phyloP scores from a whole-genome alignment of 1,139 yeast genomes.

The Casaregolazyma suthepensis region DNA sequence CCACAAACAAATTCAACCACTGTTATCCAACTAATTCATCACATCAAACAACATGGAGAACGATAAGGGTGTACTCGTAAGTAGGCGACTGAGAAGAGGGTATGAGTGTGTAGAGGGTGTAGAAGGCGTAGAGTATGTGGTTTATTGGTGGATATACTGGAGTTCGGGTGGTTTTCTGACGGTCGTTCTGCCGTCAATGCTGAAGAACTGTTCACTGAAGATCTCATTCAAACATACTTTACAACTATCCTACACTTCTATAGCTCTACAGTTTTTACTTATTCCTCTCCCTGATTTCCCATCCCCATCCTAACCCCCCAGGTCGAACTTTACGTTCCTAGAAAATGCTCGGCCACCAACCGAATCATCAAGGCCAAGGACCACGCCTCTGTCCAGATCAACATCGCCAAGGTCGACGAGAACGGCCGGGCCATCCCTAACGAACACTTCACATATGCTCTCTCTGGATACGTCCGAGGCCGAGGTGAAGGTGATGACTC shows the following conservation, averaged over 20 bases:
- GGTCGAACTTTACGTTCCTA: constrained; percentile 99
- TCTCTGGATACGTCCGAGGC: constrained; percentile 89
- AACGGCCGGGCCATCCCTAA: constrained; percentile 95
- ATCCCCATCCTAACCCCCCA: constrained; percentile 25
- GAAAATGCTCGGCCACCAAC: constrained; percentile 99
- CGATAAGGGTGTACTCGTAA: constrained; percentile 99
- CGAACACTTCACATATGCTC: constrained; percentile 90
- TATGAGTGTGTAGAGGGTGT: background rate
- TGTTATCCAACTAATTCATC: constrained; percentile 5
- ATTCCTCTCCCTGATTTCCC: background rate
- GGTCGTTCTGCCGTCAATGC: too few relatives aligned
- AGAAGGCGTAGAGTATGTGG: too few relatives aligned
- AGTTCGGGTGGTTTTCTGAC: too few relatives aligned
- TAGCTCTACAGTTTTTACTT: too few relatives aligned
- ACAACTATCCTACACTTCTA: too few relatives aligned
- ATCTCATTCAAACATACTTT: too few relatives aligned
- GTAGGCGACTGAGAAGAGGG: too few relatives aligned
- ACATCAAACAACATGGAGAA: constrained; percentile 70
- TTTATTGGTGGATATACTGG: too few relatives aligned
- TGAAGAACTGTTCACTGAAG: too few relatives aligned
- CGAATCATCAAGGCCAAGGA: constrained; percentile 99
- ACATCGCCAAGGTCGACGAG: constrained; percentile 84
- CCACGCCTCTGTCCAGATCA: constrained; percentile 96
- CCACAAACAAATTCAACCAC: background rate
- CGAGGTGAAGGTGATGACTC: constrained; percentile 98